phyloP scores from a whole-genome alignment of 331 rosid genomes.

The Dryas integrifolia region DNA sequence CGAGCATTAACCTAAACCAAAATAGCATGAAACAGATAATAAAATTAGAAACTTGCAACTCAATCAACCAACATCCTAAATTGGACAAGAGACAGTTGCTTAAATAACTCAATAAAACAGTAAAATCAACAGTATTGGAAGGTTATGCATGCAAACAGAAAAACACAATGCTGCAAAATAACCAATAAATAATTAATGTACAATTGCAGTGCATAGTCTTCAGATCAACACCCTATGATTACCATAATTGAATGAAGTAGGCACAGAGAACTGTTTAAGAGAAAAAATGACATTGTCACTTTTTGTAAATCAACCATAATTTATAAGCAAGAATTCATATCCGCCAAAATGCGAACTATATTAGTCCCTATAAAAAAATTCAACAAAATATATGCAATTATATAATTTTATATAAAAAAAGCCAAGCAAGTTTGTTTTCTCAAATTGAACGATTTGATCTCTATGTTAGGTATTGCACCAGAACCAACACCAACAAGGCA shows the following conservation, averaged over 20 bases:
- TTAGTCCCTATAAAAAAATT: too few species aligned
- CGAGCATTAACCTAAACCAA: constrained; percentile 76
- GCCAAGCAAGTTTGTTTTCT: neutral
- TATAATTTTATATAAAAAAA: too few species aligned
- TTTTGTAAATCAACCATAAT: neutral
- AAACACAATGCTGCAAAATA: neutral
- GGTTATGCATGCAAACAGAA: neutral
- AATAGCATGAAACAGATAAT: constrained; percentile 5
- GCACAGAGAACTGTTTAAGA: neutral
- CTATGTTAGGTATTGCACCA: neutral
- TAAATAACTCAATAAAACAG: neutral
- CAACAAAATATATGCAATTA: neutral
- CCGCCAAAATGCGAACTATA: neutral
- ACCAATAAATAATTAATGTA: neutral
- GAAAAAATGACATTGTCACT: too few species aligned
- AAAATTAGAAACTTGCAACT: neutral
- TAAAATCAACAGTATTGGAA: neutral
- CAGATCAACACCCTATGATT: neutral
- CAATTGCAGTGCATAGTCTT: neutral
- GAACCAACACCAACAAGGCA: neutral
- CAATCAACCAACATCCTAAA: neutral
- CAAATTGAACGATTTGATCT: neutral
- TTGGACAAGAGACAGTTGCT: neutral
- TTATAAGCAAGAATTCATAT: neutral
- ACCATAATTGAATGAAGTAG: neutral